These are phyloP conservation scores for Sphagnurus paluster DNA, from an alignment of 1,284 basidiomycete species.

Conservation along the genomic window DNA sequence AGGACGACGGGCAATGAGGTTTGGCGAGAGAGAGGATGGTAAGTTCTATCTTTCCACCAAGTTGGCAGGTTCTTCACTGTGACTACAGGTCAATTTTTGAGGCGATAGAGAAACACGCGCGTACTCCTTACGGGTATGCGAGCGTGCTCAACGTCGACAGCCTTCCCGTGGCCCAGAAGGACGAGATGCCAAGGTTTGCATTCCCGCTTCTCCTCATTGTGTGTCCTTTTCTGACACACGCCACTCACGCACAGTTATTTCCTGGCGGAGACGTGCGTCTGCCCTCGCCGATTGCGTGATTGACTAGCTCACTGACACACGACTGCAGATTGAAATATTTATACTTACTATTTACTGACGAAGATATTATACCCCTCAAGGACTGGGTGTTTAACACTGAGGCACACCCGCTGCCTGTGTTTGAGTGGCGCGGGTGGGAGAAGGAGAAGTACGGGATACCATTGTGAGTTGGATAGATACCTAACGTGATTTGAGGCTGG, in stretches of 20 bases:
- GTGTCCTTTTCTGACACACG: not conserved
- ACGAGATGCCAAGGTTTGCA: constrained; percentile 70
- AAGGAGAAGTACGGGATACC: constrained; percentile 38
- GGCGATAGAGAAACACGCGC: constrained; percentile 61
- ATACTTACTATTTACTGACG: constrained; percentile 63
- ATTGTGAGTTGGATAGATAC: constrained; percentile 47
- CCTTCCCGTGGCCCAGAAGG: constrained; percentile 30
- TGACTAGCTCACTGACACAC: constrained; percentile 24
- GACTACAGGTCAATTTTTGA: constrained; percentile 12
- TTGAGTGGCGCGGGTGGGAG: constrained; percentile 59
- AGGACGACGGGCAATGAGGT: constrained; percentile 63
- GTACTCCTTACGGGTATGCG: constrained; percentile 59
- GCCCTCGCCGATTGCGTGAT: constrained; percentile 1
- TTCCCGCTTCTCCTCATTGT: not conserved
- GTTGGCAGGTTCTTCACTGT: not conserved
- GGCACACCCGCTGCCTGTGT: constrained; percentile 77
- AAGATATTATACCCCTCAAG: constrained; percentile 62
- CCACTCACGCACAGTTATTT: constrained; percentile 52
- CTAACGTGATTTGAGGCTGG: too few relatives aligned
- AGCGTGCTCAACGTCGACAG: constrained; percentile 50
- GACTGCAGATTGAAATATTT: constrained; percentile 59
- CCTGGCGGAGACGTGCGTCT: constrained; percentile 56
- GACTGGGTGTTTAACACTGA: constrained; percentile 88
- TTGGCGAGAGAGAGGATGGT: constrained; percentile 78
- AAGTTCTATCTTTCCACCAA: constrained; percentile 48